Percentiles rank a stretch among this genome's conserved stretches.
Evolutionary conservation across 1,284 basidiomycete genomes (phyloP).

Genomic region (Fomitopsis betulina): DNA sequence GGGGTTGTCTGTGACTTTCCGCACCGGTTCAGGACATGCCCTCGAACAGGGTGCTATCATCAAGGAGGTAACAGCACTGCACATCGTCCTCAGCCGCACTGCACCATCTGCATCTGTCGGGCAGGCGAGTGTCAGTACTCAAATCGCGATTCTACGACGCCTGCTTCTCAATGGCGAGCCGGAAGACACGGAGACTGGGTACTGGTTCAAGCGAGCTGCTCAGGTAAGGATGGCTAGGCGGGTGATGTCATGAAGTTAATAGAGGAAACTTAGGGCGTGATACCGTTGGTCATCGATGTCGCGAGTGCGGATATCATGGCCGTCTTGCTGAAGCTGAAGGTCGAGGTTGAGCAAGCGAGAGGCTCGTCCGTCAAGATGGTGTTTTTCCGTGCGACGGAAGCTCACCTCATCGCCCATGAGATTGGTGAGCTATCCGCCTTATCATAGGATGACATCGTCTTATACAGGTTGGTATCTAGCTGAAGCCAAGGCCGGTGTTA

Average conservation of each 20-base stretch:
- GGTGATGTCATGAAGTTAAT: not conserved
- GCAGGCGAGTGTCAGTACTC: constrained; percentile 42
- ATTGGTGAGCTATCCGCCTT: constrained; percentile 32
- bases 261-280: constrained; percentile 17
- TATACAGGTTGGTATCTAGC: constrained; percentile 22
- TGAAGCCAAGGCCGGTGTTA: constrained; percentile 44
- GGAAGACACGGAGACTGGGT: constrained; percentile 29
- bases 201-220: constrained; percentile 54
- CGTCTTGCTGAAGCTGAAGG: constrained; percentile 68
- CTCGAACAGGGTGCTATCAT: constrained; percentile 69
- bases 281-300: constrained; percentile 50
- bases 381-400: constrained; percentile 72
- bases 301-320: constrained; percentile 55
- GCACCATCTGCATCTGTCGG: constrained; percentile 27
- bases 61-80: constrained; percentile 65
- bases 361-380: constrained; percentile 57
- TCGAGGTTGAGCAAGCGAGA: constrained; percentile 59
- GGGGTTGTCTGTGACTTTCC: constrained; percentile 49
- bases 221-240: constrained; percentile 36
- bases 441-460: not conserved
- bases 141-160: constrained; percentile 48
- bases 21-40: constrained; percentile 52
- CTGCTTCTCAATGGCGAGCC: constrained; percentile 46
- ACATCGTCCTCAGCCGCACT: constrained; percentile 54
- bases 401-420: constrained; percentile 71